Conservation (phyloP, 2,329 filamentous ascomycete species). For the Dothideomycetes sp. region DNA sequence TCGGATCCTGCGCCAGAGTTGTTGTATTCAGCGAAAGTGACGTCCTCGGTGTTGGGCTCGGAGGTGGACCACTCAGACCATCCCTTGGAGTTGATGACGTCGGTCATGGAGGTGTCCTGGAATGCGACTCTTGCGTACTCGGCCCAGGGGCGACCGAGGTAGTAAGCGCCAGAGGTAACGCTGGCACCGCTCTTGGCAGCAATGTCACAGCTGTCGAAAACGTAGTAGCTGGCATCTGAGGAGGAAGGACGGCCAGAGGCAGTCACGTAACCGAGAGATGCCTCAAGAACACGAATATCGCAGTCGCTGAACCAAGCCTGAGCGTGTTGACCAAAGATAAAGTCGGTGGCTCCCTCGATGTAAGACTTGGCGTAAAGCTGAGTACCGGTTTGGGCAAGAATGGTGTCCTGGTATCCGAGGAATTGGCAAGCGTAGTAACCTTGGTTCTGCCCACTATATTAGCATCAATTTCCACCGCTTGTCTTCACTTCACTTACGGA, state of each 20-base stretch:
- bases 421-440: slow-evolving; percentile 48
- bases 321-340: slow-evolving; percentile 46
- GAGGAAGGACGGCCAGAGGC: slow-evolving; percentile 29
- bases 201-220: slow-evolving; percentile 44
- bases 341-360: slow-evolving; percentile 49
- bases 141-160: slow-evolving; percentile 43
- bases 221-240: slow-evolving; percentile 37
- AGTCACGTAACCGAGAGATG: slow-evolving; percentile 33
- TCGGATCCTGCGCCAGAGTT: slow-evolving; percentile 48
- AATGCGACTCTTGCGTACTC: slow-evolving; percentile 41
- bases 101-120: slow-evolving; percentile 39
- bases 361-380: slow-evolving; percentile 46
- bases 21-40: slow-evolving; percentile 47
- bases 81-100: slow-evolving; percentile 48
- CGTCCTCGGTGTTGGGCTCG: slow-evolving; percentile 38
- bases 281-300: slow-evolving; percentile 36
- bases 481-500: slow-evolving; percentile 14
- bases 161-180: slow-evolving; percentile 30
- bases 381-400: slow-evolving; percentile 38
- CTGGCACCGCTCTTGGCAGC: slow-evolving; percentile 27
- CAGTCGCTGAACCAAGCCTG: slow-evolving; percentile 41
- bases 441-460: slow-evolving; percentile 27
- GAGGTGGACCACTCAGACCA: slow-evolving; percentile 46
- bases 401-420: slow-evolving; percentile 47
- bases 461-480: background rate